These are phyloP conservation scores for Xylariaceae sp. DNA, from an alignment of 2,329 filamentous ascomycete genomes.

Conservation along the genomic window DNA sequence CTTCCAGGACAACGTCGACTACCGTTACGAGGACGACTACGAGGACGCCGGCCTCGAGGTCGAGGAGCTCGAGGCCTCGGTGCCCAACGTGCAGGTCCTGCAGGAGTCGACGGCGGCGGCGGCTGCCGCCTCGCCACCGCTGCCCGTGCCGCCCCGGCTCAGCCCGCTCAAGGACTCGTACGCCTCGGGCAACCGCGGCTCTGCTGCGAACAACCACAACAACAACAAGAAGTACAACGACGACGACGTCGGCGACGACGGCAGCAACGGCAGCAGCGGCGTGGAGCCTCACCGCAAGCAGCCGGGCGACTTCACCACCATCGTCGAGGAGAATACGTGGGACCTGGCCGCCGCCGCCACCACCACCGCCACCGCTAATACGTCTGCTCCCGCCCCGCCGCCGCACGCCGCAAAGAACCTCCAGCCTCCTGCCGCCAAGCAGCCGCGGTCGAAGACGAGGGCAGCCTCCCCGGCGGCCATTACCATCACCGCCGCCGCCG, in stretches of 20 bases:
- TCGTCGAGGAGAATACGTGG: slow-evolving; percentile 39
- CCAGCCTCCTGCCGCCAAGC: not conserved
- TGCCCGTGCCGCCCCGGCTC: slow-evolving; percentile 39
- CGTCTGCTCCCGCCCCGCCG: slow-evolving; percentile 21
- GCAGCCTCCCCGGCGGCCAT: not conserved
- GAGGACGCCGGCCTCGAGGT: slow-evolving; percentile 20
- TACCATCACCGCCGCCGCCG: slow-evolving; percentile 1
- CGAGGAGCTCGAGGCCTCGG: slow-evolving; percentile 21
- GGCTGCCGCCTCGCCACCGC: slow-evolving; percentile 33
- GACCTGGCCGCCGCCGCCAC: slow-evolving; percentile 31
- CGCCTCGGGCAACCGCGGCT: slow-evolving; percentile 40
- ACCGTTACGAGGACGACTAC: slow-evolving; percentile 14
- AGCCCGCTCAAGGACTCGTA: slow-evolving; percentile 46
- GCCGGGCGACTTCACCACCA: slow-evolving; percentile 36
- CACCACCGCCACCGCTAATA: slow-evolving; percentile 11
- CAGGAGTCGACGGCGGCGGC: slow-evolving; percentile 23
- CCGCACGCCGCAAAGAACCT: slow-evolving; percentile 14
- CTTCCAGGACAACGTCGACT: slow-evolving; percentile 33
- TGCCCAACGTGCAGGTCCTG: slow-evolving; percentile 25
- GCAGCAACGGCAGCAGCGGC: too few species aligned
- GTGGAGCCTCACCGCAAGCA: slow-evolving; percentile 24
- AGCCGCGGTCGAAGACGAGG: slow-evolving; percentile 2
- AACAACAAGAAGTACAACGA: too few species aligned
- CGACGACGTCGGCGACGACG: too few species aligned
- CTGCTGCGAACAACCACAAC: slow-evolving; percentile 15